Evolutionary conservation across 163 green algal genomes (phyloP).

Genomic region (Chloromonas sp.): DNA sequence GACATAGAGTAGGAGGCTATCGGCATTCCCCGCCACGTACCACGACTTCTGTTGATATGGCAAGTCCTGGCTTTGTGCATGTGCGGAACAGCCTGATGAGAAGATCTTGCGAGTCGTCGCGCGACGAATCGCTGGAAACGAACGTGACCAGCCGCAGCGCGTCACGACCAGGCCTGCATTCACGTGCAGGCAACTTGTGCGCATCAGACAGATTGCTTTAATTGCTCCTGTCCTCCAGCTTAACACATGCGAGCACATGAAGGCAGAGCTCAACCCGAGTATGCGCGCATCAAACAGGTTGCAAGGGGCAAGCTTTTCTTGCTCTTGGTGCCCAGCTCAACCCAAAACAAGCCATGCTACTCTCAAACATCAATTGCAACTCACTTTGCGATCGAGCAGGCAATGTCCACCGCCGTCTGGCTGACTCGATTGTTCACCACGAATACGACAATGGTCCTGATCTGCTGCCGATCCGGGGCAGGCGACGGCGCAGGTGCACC

Average conservation of each 20-base stretch:
- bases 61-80: slow-evolving; percentile 17
- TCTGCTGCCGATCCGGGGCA: not conserved
- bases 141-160: slow-evolving; percentile 18
- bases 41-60: not conserved
- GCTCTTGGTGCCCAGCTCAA: too few species aligned
- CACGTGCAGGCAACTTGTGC: not conserved
- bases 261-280: too few species aligned
- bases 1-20: too few species aligned
- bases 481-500: too few species aligned
- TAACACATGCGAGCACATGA: too few species aligned
- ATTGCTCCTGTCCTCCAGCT: too few species aligned
- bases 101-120: slow-evolving; percentile 11
- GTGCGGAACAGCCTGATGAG: slow-evolving; percentile 13
- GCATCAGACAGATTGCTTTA: not conserved
- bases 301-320: too few species aligned
- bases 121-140: slow-evolving; percentile 7
- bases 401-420: slow-evolving; percentile 18
- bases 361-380: not conserved
- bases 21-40: not conserved
- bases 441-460: slow-evolving; percentile 18
- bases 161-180: slow-evolving; percentile 11
- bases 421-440: slow-evolving; percentile 27
- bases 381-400: slow-evolving; percentile 4
- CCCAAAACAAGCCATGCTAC: not conserved
- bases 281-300: too few species aligned